phyloP scores from a whole-genome alignment of 108 stramenopile species.

The Stephanodiscus triporus region DNA sequence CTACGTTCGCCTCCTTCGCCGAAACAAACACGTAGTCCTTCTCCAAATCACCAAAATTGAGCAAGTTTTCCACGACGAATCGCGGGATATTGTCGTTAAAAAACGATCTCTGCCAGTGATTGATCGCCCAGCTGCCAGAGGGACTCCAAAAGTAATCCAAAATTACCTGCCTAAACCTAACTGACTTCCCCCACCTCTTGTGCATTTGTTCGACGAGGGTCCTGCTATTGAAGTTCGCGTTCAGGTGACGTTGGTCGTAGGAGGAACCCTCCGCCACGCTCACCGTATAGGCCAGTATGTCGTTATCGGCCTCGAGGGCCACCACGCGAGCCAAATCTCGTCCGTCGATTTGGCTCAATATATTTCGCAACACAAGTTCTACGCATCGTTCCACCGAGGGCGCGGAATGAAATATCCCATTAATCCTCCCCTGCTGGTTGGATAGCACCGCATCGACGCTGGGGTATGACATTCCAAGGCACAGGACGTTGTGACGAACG shows the following conservation, averaged over 20 bases:
- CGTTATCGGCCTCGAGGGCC: slow-evolving; percentile 64
- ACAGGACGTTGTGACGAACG: slow-evolving; percentile 60
- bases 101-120: slow-evolving; percentile 67
- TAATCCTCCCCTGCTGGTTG: slow-evolving; percentile 35
- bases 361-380: slow-evolving; percentile 61
- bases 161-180: slow-evolving; percentile 68
- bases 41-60: slow-evolving; percentile 51
- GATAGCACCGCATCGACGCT: slow-evolving; percentile 48
- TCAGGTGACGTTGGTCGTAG: slow-evolving; percentile 58
- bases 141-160: slow-evolving; percentile 88
- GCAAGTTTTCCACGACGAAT: slow-evolving; percentile 55
- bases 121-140: slow-evolving; percentile 55
- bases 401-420: slow-evolving; percentile 29
- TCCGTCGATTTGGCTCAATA: slow-evolving; percentile 77
- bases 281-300: slow-evolving; percentile 70
- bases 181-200: slow-evolving; percentile 51
- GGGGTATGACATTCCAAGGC: slow-evolving; percentile 83
- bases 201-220: slow-evolving; percentile 48
- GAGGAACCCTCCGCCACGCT: slow-evolving; percentile 68
- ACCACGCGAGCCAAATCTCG: slow-evolving; percentile 75
- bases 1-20: slow-evolving; percentile 1
- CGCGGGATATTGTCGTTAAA: slow-evolving; percentile 68
- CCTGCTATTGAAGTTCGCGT: slow-evolving; percentile 69
- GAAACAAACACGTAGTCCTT: slow-evolving; percentile 31
- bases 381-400: slow-evolving; percentile 65